A percentile compares a stretch with the other conserved stretches of the same genome.
Evolutionary conservation across 2,329 filamentous ascomycete species (phyloP).

Genomic region (Calonectria leucothoes): DNA sequence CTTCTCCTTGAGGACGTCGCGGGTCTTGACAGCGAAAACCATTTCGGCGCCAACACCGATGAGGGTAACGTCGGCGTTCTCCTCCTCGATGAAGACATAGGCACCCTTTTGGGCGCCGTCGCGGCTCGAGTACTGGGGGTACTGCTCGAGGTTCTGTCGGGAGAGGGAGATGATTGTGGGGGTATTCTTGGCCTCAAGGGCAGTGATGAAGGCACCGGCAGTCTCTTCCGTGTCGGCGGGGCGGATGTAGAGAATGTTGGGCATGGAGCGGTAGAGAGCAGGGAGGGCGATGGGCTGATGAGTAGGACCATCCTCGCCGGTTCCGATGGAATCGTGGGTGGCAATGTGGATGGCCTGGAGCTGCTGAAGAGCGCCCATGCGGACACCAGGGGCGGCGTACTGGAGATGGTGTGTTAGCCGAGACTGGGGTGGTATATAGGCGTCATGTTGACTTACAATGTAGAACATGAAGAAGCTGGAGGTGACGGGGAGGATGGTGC

Average conservation of each 20-base stretch:
- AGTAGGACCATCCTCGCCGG: conserved; percentile 70
- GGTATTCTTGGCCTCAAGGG: conserved; percentile 54
- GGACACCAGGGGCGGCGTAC: conserved; percentile 67
- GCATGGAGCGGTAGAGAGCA: conserved; percentile 70
- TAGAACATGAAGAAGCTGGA: conserved; percentile 75
- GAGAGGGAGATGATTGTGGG: conserved; percentile 62
- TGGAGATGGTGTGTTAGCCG: conserved; percentile 16
- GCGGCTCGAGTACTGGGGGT: conserved; percentile 51
- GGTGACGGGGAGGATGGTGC: conserved; percentile 68
- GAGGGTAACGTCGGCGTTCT: conserved; percentile 57
- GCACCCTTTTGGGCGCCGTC: conserved; percentile 57
- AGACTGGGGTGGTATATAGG: neutral
- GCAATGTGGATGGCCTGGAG: conserved; percentile 69
- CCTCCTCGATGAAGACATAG: conserved; percentile 58
- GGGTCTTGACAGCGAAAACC: conserved; percentile 47
- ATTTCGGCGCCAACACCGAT: conserved; percentile 54
- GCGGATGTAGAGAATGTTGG: conserved; percentile 70
- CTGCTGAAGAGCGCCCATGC: conserved; percentile 69
- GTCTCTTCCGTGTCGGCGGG: conserved; percentile 70
- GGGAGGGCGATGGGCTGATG: conserved; percentile 71
- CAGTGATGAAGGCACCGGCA: conserved; percentile 64
- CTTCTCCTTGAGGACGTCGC: conserved; percentile 51
- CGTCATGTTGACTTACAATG: conserved; percentile 36
- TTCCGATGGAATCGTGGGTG: conserved; percentile 71
- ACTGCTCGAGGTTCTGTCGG: conserved; percentile 56